These are phyloP conservation scores for Calonectria hawksworthii DNA, from an alignment of 2,329 filamentous ascomycete species.

Conservation along the genomic window DNA sequence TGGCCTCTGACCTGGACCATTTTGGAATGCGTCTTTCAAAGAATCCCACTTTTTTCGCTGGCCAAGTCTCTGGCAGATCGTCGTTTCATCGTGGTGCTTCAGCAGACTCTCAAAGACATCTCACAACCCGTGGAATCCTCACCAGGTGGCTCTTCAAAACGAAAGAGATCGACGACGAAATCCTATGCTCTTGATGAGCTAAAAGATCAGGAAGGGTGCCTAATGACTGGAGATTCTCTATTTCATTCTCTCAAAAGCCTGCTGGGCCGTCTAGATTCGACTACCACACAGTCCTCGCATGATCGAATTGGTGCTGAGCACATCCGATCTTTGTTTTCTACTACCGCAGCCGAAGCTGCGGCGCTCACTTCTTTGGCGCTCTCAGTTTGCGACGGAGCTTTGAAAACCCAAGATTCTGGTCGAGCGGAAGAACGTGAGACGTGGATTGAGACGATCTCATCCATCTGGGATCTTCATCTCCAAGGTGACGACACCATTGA, in stretches of 20 bases:
- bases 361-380: constrained; percentile 62
- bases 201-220: constrained; percentile 55
- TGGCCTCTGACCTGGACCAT: constrained; percentile 74
- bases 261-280: constrained; percentile 59
- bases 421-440: constrained; percentile 54
- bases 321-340: constrained; percentile 69
- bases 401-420: constrained; percentile 50
- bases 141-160: constrained; percentile 53
- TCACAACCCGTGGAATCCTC: constrained; percentile 51
- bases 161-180: constrained; percentile 59
- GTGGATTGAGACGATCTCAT: constrained; percentile 63
- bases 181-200: constrained; percentile 58
- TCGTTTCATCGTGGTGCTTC: constrained; percentile 76
- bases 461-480: constrained; percentile 69
- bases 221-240: constrained; percentile 62
- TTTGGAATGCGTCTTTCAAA: constrained; percentile 70
- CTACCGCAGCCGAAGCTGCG: constrained; percentile 62
- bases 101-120: constrained; percentile 74
- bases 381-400: constrained; percentile 57
- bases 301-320: constrained; percentile 70
- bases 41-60: constrained; percentile 78
- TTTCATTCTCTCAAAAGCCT: constrained; percentile 63
- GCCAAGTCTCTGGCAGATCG: constrained; percentile 80
- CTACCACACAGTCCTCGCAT: constrained; percentile 52
- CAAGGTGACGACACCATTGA: constrained; percentile 62